These are phyloP conservation scores for Verticillium nonalfalfae DNA, from an alignment of 2,329 filamentous ascomycete species.

Conservation along the genomic window DNA sequence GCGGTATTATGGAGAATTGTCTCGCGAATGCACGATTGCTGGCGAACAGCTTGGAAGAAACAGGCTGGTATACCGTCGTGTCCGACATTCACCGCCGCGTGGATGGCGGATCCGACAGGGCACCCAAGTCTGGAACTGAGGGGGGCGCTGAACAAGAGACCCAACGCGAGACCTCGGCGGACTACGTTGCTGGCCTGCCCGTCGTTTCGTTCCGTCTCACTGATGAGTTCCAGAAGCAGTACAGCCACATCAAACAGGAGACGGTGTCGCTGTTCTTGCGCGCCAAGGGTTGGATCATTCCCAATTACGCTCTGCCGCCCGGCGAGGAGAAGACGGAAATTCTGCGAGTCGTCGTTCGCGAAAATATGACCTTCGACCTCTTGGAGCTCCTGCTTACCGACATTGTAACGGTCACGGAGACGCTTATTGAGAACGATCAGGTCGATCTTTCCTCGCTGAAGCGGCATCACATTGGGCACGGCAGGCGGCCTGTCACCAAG, in stretches of 20 bases:
- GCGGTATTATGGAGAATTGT: conserved; percentile 59
- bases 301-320: conserved; percentile 63
- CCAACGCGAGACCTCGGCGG: conserved; percentile 43
- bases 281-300: conserved; percentile 65
- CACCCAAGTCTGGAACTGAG: conserved; percentile 26
- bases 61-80: conserved; percentile 59
- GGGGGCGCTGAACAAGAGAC: conserved; percentile 4
- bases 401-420: conserved; percentile 54
- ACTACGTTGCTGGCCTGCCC: conserved; percentile 59
- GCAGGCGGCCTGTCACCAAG: conserved; percentile 7
- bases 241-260: conserved; percentile 58
- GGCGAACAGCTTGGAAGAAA: conserved; percentile 56
- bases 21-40: conserved; percentile 58
- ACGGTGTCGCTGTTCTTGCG: conserved; percentile 55
- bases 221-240: conserved; percentile 54
- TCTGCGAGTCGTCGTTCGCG: conserved; percentile 59
- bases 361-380: conserved; percentile 63
- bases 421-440: conserved; percentile 37
- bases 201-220: conserved; percentile 62
- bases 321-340: conserved; percentile 57
- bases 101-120: conserved; percentile 27
- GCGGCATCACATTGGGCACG: conserved; percentile 6
- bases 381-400: conserved; percentile 57
- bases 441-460: conserved; percentile 10
- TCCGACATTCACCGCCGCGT: conserved; percentile 60